phyloP scores from a whole-genome alignment of 164 flowering plant genomes.

The Piper betle region DNA sequence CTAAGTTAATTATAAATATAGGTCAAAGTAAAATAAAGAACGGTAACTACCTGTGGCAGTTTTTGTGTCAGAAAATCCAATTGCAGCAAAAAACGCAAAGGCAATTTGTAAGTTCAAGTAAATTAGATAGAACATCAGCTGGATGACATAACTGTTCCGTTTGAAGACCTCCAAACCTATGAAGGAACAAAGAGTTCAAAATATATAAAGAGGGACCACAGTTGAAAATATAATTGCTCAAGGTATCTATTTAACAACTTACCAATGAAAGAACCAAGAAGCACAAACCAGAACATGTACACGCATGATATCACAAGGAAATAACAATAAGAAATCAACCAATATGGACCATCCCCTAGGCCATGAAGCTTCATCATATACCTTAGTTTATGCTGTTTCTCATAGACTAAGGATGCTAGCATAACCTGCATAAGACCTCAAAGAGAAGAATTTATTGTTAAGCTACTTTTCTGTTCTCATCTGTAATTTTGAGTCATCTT shows the following conservation, averaged over 20 bases:
- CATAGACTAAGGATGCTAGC: slow-evolving; percentile 21
- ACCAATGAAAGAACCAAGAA: slow-evolving; percentile 21
- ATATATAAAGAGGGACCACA: background rate
- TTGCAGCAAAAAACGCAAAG: slow-evolving; percentile 33
- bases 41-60: slow-evolving; percentile 36
- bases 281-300: slow-evolving; percentile 20
- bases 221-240: background rate
- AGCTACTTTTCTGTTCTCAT: too few species aligned
- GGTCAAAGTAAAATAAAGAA: background rate
- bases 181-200: background rate
- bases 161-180: slow-evolving; percentile 59
- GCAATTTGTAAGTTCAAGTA: slow-evolving; percentile 45
- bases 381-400: slow-evolving; percentile 27
- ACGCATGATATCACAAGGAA: slow-evolving; percentile 15
- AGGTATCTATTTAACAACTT: background rate
- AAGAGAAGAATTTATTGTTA: background rate
- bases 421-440: slow-evolving; percentile 18
- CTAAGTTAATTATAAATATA: background rate
- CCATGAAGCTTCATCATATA: slow-evolving; percentile 41
- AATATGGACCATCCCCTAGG: slow-evolving; percentile 31
- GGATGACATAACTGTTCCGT: slow-evolving; percentile 44
- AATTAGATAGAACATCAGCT: slow-evolving; percentile 40
- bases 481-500: too few species aligned
- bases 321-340: slow-evolving; percentile 22
- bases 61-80: slow-evolving; percentile 38